Percentiles rank a stretch among this genome's conserved stretches.
These are phyloP conservation scores for Omphalotus olearius DNA, from an alignment of 1,284 basidiomycete genomes.

Conservation along the genomic window DNA sequence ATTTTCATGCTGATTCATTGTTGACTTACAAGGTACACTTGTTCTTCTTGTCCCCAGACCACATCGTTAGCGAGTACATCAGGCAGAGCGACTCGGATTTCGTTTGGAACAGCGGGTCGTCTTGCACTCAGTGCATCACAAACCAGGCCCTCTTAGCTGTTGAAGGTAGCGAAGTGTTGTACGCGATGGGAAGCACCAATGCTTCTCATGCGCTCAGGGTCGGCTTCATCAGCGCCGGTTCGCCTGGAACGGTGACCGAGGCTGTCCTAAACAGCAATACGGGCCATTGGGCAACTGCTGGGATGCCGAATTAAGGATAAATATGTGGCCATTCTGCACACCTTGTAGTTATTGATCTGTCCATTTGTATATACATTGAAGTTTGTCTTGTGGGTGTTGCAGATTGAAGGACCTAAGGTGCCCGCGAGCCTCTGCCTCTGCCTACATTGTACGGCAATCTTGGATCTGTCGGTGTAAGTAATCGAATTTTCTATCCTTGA, in stretches of 20 bases:
- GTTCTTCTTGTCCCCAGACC: constrained; percentile 6
- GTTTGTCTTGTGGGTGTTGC: too few species aligned
- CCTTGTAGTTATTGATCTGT: too few species aligned
- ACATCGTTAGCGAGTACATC: constrained; percentile 6
- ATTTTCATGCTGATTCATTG: too few species aligned
- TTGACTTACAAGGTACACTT: neutral
- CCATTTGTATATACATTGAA: too few species aligned
- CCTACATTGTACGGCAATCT: too few species aligned
- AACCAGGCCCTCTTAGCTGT: constrained; percentile 1
- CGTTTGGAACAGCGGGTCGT: neutral
- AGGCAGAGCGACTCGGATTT: neutral
- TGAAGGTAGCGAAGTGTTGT: constrained; percentile 1
- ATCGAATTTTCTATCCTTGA: too few species aligned
- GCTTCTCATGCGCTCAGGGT: neutral
- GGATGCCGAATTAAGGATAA: too few species aligned
- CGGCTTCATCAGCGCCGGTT: constrained; percentile 7
- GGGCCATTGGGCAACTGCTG: neutral
- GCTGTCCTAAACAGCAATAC: constrained; percentile 1
- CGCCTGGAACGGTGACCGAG: constrained; percentile 4
- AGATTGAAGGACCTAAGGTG: too few species aligned
- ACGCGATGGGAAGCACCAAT: constrained; percentile 4
- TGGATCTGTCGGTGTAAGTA: too few species aligned
- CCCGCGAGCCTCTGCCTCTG: too few species aligned
- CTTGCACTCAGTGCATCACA: constrained; percentile 2
- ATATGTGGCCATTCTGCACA: too few species aligned